Percentiles rank a stretch among this genome's conserved stretches.
These are phyloP conservation scores for Aspergillus novoparasiticus DNA, from an alignment of 2,329 filamentous ascomycete genomes.

Conservation along the genomic window DNA sequence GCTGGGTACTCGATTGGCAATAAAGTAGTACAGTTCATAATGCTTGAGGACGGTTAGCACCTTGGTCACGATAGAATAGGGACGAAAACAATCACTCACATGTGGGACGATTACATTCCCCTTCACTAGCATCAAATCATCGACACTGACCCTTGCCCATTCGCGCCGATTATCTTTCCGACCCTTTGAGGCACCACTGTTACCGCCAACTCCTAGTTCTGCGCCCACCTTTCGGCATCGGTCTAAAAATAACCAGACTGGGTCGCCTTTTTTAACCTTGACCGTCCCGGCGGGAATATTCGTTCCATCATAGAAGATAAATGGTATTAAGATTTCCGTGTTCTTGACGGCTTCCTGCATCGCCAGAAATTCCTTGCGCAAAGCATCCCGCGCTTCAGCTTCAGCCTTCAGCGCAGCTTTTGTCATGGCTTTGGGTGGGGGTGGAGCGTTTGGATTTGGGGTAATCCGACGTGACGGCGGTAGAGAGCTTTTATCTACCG, in stretches of 20 bases:
- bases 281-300: conserved; percentile 84
- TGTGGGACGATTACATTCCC: conserved; percentile 92
- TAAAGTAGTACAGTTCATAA: conserved; percentile 96
- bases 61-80: background rate
- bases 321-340: conserved; percentile 87
- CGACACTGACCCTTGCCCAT: conserved; percentile 92
- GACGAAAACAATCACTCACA: conserved; percentile 59
- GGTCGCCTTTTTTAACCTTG: conserved; percentile 89
- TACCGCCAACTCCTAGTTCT: conserved; percentile 72
- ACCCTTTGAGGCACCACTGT: conserved; percentile 46
- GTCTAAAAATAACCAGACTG: conserved; percentile 90
- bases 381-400: conserved; percentile 71
- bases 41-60: conserved; percentile 60
- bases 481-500: conserved; percentile 33
- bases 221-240: conserved; percentile 88
- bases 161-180: conserved; percentile 68
- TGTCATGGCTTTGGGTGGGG: conserved; percentile 72
- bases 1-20: conserved; percentile 71
- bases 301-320: conserved; percentile 95
- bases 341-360: conserved; percentile 86
- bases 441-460: conserved; percentile 48
- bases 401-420: conserved; percentile 78
- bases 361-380: conserved; percentile 77
- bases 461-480: conserved; percentile 39
- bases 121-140: conserved; percentile 91